Evolutionary conservation across 2,329 filamentous ascomycete species (phyloP).

Genomic region (Pestalotiopsis sp.): DNA sequence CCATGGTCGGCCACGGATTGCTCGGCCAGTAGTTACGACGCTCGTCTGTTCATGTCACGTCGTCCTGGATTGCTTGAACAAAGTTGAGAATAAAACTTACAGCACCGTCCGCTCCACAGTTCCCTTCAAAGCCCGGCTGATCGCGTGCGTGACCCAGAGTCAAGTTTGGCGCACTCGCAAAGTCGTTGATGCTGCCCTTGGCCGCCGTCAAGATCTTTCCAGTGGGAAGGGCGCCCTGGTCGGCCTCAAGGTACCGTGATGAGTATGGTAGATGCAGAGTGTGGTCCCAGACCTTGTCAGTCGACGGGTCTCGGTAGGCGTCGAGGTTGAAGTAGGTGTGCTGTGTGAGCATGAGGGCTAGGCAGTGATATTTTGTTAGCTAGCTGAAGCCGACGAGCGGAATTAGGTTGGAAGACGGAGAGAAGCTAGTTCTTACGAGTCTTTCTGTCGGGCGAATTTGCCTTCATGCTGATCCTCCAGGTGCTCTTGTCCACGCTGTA

Average conservation of each 20-base stretch:
- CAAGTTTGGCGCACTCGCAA: constrained; percentile 63
- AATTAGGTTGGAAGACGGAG: constrained; percentile 1
- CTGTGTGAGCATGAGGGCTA: constrained; percentile 64
- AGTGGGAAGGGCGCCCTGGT: constrained; percentile 60
- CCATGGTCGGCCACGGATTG: no score
- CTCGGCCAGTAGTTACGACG: no score
- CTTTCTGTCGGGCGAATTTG: constrained; percentile 51
- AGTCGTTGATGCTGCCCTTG: constrained; percentile 62
- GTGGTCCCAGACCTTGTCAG: constrained; percentile 60
- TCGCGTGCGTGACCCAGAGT: constrained; percentile 63
- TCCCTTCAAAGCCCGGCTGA: constrained; percentile 57
- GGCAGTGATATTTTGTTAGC: not conserved
- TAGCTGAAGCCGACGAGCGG: constrained; percentile 20
- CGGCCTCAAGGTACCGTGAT: constrained; percentile 57
- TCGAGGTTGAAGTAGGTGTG: constrained; percentile 73
- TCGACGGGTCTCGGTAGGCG: constrained; percentile 61
- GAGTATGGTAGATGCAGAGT: constrained; percentile 66
- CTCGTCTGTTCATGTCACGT: no score
- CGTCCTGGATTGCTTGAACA: not conserved
- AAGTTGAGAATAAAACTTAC: not conserved
- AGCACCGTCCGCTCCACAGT: constrained; percentile 62
- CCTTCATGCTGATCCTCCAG: constrained; percentile 64
- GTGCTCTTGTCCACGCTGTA: constrained; percentile 60
- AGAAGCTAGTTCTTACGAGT: constrained; percentile 36
- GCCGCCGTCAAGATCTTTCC: constrained; percentile 61